Conservation (phyloP, 192 early-diverging fungal species). For the Coemansia sp. region DNA sequence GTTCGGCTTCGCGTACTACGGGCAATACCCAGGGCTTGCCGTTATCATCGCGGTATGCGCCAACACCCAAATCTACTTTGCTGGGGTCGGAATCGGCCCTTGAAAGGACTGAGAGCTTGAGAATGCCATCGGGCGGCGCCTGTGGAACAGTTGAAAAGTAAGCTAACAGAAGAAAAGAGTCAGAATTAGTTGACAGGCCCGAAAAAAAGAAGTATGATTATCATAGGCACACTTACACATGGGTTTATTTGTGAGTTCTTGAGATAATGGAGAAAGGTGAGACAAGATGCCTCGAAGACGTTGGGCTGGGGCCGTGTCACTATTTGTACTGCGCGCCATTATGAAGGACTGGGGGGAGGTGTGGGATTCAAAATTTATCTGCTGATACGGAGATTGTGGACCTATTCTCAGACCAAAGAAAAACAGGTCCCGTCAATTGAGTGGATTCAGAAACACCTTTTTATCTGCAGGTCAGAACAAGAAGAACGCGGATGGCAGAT, state of each 20-base stretch:
- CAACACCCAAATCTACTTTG: constrained; percentile 95
- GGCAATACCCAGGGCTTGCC: constrained; percentile 96
- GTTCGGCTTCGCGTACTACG: constrained; percentile 90
- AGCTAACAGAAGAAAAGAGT: constrained; percentile 11
- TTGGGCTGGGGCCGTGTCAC: background rate
- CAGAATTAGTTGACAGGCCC: background rate
- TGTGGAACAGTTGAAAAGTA: constrained; percentile 44
- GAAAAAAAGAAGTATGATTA: background rate
- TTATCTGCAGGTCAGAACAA: background rate
- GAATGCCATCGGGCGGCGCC: constrained; percentile 90
- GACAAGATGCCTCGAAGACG: constrained; percentile 24
- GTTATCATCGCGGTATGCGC: constrained; percentile 90
- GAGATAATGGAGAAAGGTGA: constrained; percentile 25
- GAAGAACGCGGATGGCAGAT: background rate
- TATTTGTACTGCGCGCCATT: background rate
- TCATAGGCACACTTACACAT: constrained; percentile 28
- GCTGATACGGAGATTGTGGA: background rate
- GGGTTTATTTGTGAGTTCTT: background rate
- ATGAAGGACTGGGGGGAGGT: background rate
- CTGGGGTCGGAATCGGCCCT: constrained; percentile 74
- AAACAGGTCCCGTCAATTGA: background rate
- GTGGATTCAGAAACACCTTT: background rate
- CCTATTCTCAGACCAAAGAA: background rate
- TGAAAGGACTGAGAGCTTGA: constrained; percentile 82
- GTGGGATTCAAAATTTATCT: background rate